Base-by-base conservation (phyloP, 257 asterid species). In the Solanum etuberosum region DNA sequence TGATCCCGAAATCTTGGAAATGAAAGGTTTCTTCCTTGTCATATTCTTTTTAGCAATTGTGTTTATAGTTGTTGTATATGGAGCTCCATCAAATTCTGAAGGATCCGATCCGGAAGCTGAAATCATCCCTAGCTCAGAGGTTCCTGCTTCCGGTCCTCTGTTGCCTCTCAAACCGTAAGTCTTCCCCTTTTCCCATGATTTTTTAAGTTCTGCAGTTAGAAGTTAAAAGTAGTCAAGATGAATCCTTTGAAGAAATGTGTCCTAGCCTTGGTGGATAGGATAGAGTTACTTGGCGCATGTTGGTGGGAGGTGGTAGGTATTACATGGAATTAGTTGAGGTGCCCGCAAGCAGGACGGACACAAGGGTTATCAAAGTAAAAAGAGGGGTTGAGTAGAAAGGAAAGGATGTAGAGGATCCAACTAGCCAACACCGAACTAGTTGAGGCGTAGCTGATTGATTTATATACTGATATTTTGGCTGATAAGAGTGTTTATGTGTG, bases 131-230 rank as follows among this genome's bases (percentile, higher is more conserved):
- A 86, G 73, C 84, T 29, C 92, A 15, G 87, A 82, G 9, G 29
- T 51, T 43, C 78, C 87, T 11, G 31, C 90, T 35, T 12, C 81
- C 25, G 81, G 83, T 81, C 85, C 86, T 78, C 94, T 91, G 5
- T 72, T 91, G 92, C 90, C 93, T 7, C 43, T 89, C 88, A 91
- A 91, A 43, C 82, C 92, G 98, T 95, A 87, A 94, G 98, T 90
- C n/a, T n/a, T 73, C 48, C 25, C 63, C 67, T 9, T 46, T 46
- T 80, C 5, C 11, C 18, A 13, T 42, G 14, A n/a, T 40, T 46
- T 18, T 46, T 65, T 43, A 78, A 78, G 63, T 43, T 78, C 16
- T 27, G 9, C 72, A 25, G 34, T 65, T 25, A 0, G 72, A 65
- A 65, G 35, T 70, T 70, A 70, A 70, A 70, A 8, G 25, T 70